Conservation (phyloP, 2,329 filamentous ascomycete species). For the Aspergillus glaucus region DNA sequence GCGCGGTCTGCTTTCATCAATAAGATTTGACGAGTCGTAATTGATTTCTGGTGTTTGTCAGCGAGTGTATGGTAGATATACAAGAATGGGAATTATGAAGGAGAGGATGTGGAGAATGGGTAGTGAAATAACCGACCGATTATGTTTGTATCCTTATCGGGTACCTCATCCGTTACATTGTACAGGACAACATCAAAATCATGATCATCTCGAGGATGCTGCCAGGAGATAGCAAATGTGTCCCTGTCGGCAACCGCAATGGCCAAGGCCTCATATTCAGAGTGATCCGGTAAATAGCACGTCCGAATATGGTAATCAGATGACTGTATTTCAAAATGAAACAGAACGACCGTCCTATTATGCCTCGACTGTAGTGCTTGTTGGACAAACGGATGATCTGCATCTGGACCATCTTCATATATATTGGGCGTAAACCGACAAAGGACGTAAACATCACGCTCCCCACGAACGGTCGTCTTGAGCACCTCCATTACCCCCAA, state of each 20-base stretch:
- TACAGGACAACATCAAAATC: constrained; percentile 28
- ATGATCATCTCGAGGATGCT: constrained; percentile 14
- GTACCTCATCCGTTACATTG: constrained; percentile 6
- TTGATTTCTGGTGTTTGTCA: constrained; percentile 12
- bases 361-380: constrained; percentile 21
- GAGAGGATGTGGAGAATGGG: not conserved
- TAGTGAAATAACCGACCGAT: constrained; percentile 13
- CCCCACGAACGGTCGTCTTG: constrained; percentile 21
- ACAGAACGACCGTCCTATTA: constrained; percentile 20
- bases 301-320: constrained; percentile 12
- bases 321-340: constrained; percentile 18
- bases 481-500: constrained; percentile 26
- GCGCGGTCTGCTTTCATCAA: constrained; percentile 8
- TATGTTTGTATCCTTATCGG: constrained; percentile 5
- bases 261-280: constrained; percentile 24
- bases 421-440: constrained; percentile 24
- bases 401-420: constrained; percentile 13
- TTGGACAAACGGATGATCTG: constrained; percentile 27
- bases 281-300: constrained; percentile 24
- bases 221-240: constrained; percentile 36
- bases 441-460: constrained; percentile 24
- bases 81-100: not conserved
- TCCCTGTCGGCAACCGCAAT: constrained; percentile 17
- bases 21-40: constrained; percentile 14
- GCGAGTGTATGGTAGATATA: not conserved